Base-by-base conservation (phyloP, 495 filamentous ascomycete genomes). In the Aspergillus campestris region DNA sequence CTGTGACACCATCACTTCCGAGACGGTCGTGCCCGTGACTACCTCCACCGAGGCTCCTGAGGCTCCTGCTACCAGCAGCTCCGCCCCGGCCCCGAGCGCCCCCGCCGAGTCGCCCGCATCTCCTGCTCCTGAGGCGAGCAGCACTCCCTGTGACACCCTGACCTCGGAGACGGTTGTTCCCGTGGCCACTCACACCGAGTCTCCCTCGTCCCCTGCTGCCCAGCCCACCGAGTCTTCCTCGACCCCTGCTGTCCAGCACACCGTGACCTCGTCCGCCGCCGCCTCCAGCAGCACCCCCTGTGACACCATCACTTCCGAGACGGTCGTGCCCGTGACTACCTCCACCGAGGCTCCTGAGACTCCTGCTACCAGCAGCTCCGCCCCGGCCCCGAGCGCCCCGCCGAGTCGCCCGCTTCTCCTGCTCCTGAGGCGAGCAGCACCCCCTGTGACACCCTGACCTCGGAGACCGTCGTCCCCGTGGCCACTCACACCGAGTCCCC, bases 401-500 rank as follows among this genome's bases (percentile, higher is more conserved):
- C 31, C 29, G 24, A 39, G 6, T 18, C 24, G 38, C 41, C 41
- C 8, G 30, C 45, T 31, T 36, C 11, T 29, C 40, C 52, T 14
- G 34, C 41, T 31, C 40, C 38, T 34, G 42, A 34, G 12, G 42
- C 44, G 31, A 18, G 35, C 10, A 50, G 11, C 10, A 53, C 51
- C n/a, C 39, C 61, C 28, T 55, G 53, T 15, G 53, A 54, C 12
- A 58, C 55, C 13, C 42, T 49, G 38, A 52, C 51, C 28, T 51
- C 44, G 10, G 42, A 41, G 15, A 43, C 49, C 12, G 44, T 52
- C 2, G 38, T 43, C 14, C 44, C 48, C 27, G 18, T 24, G 18
- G 18, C 18, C 18, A 24, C 18, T 24, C 18, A 24, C 18, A 24
- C 18, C 18, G 18, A 24, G 18, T 24, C 18, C 18, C 18, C 18